phyloP scores from a whole-genome alignment of 352 stramenopile species.

The Globisporangium carolinianum region DNA sequence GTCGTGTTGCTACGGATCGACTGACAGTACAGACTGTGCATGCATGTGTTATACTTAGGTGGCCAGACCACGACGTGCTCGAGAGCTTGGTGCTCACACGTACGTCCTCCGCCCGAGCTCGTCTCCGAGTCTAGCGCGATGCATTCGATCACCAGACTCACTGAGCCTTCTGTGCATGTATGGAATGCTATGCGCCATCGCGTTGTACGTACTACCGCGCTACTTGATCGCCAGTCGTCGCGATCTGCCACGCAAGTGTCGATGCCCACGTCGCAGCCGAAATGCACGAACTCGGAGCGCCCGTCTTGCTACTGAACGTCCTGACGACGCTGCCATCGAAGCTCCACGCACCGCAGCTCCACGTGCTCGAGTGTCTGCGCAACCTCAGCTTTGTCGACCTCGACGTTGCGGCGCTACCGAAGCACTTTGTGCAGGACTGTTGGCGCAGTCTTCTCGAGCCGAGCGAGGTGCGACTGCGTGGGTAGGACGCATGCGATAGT shows the following conservation, averaged over 20 bases:
- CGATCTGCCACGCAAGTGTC: constrained; percentile 51
- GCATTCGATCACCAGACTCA: too few relatives aligned
- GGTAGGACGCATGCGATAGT: too few relatives aligned
- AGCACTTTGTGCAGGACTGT: constrained; percentile 15
- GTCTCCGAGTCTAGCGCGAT: too few relatives aligned
- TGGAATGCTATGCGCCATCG: constrained; percentile 38
- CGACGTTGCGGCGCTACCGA: constrained; percentile 9
- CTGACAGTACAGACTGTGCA: background rate
- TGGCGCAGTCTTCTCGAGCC: constrained; percentile 23
- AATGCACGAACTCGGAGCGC: constrained; percentile 27
- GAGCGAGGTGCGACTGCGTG: constrained; percentile 5
- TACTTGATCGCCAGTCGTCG: constrained; percentile 27
- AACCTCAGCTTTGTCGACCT: constrained; percentile 38
- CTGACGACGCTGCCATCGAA: constrained; percentile 16
- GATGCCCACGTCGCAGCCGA: constrained; percentile 37
- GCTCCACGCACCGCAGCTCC: constrained; percentile 13
- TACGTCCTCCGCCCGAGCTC: constrained; percentile 7
- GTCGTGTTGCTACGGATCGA: background rate
- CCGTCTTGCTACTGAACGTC: constrained; percentile 24
- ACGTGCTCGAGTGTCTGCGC: constrained; percentile 36
- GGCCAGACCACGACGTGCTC: constrained; percentile 36
- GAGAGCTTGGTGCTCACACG: constrained; percentile 49
- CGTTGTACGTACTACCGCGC: constrained; percentile 34
- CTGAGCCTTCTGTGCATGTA: background rate
- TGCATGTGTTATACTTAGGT: constrained; percentile 16